Percentiles rank a stretch among this genome's conserved stretches.
Evolutionary conservation across 441 rosid species (phyloP).

Genomic region (Manihot esculenta): DNA sequence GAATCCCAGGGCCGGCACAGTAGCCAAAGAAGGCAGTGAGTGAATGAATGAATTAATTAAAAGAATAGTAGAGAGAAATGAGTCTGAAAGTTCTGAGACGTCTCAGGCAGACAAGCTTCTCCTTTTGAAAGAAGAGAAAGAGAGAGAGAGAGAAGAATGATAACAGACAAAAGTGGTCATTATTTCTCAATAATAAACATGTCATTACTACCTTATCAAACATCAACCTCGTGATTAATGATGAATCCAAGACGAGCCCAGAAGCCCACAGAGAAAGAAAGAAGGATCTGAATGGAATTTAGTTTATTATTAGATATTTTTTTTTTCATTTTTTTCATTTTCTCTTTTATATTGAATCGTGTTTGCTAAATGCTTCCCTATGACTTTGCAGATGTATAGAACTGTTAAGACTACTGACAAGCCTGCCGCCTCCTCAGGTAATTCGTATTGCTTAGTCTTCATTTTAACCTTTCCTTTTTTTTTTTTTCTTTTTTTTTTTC

Average conservation of each 20-base stretch:
- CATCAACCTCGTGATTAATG: constrained; percentile 71
- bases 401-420: constrained; percentile 86
- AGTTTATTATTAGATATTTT: neutral
- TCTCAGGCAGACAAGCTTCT: constrained; percentile 34
- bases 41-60: constrained; percentile 10
- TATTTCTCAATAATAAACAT: constrained; percentile 68
- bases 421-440: constrained; percentile 82
- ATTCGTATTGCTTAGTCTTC: constrained; percentile 34
- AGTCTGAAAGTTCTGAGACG: constrained; percentile 32
- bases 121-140: constrained; percentile 20
- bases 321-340: constrained; percentile 1
- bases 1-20: constrained; percentile 18
- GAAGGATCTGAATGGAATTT: neutral
- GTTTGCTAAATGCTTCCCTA: constrained; percentile 16
- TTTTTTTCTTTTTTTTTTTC: neutral
- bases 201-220: constrained; percentile 47
- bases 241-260: constrained; percentile 38
- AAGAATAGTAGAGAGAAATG: constrained; percentile 13
- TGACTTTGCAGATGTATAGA: constrained; percentile 72
- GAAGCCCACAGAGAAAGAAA: constrained; percentile 11
- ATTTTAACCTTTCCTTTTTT: constrained; percentile 16
- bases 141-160: constrained; percentile 19
- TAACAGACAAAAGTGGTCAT: constrained; percentile 49
- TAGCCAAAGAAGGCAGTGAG: constrained; percentile 22
- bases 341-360: constrained; percentile 1